A percentile compares a stretch with the other conserved stretches of the same genome.
These are phyloP conservation scores for Fragaria ananassa DNA, from an alignment of 306 rosid species.

Conservation along the genomic window DNA sequence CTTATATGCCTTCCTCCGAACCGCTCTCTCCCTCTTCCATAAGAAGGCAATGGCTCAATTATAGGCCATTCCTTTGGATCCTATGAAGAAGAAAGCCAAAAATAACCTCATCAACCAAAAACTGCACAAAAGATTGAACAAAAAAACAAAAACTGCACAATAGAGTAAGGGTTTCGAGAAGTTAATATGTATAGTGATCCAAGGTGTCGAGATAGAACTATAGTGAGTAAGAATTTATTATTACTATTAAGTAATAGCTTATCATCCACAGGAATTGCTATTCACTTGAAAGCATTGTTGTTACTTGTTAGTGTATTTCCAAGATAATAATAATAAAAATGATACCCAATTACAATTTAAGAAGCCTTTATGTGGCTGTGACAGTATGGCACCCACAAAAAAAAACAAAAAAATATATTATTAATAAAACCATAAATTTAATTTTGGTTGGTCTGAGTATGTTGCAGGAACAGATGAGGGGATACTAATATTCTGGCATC, in stretches of 20 bases:
- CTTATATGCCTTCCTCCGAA: conserved; percentile 92
- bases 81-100: conserved; percentile 31
- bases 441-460: not conserved
- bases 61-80: conserved; percentile 83
- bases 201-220: not conserved
- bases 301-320: not conserved
- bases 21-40: conserved; percentile 97
- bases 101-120: not conserved
- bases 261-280: not conserved
- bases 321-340: no score
- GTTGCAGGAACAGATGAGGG: not conserved
- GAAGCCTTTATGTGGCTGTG: not conserved
- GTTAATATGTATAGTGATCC: not conserved
- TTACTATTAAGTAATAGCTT: not conserved
- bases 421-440: not conserved
- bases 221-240: not conserved
- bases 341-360: not conserved
- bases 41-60: conserved; percentile 82
- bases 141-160: no score
- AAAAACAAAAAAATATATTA: not conserved
- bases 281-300: not conserved
- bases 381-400: not conserved
- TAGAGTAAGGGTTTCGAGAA: not conserved
- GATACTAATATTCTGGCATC: not conserved
- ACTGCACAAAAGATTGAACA: not conserved